phyloP scores from a whole-genome alignment of 1,284 basidiomycete species.

The Leccinum holopus region DNA sequence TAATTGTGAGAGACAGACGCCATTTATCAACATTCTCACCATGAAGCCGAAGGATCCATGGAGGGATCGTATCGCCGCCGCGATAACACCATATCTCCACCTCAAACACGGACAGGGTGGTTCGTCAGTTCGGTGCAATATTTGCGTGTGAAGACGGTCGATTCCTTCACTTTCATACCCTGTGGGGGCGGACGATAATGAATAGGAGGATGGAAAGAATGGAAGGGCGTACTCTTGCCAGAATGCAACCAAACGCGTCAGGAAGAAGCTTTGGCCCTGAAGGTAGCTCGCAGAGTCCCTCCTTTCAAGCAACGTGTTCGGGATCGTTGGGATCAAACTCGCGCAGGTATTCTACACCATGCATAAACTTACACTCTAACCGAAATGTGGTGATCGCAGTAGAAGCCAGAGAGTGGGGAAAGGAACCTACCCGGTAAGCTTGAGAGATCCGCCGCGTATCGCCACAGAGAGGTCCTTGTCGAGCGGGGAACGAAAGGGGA shows the following conservation, averaged over 20 bases:
- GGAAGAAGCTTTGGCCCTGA: constrained; percentile 70
- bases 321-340: too few species aligned
- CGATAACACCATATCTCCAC: constrained; percentile 80
- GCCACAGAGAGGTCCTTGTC: constrained; percentile 70
- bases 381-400: too few species aligned
- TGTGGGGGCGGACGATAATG: constrained; percentile 27
- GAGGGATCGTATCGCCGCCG: constrained; percentile 62
- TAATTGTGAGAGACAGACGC: constrained; percentile 1
- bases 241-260: constrained; percentile 77
- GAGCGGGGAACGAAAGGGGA: constrained; percentile 68
- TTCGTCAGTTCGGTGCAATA: constrained; percentile 74
- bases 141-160: constrained; percentile 60
- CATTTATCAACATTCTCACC: constrained; percentile 37
- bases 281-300: constrained; percentile 56
- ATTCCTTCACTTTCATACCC: constrained; percentile 74
- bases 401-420: constrained; percentile 6
- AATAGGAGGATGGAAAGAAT: constrained; percentile 2
- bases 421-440: constrained; percentile 57
- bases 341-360: too few species aligned
- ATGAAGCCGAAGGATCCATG: constrained; percentile 66
- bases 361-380: too few species aligned
- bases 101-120: constrained; percentile 71
- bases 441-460: constrained; percentile 68
- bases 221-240: constrained; percentile 52
- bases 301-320: too few species aligned